Percentiles rank a stretch among this genome's conserved stretches.
These are phyloP conservation scores for Talaromyces sp. DNA, from an alignment of 2,329 filamentous ascomycete genomes.

Conservation along the genomic window DNA sequence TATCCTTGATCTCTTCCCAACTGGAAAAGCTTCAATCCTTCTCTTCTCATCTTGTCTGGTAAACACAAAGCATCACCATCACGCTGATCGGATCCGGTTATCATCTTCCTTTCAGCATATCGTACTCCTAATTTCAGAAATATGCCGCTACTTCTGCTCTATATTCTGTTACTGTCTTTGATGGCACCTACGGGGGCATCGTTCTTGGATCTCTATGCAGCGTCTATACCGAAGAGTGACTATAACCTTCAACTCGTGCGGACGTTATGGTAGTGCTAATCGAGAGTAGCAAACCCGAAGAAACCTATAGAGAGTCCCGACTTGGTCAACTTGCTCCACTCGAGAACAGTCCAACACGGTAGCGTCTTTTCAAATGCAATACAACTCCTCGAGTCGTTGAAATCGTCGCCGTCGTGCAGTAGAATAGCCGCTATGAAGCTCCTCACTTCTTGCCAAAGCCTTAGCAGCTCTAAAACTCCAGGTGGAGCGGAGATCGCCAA, in stretches of 20 bases:
- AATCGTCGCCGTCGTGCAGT: constrained; percentile 48
- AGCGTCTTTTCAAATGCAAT: constrained; percentile 40
- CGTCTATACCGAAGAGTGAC: constrained; percentile 15
- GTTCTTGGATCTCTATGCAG: constrained; percentile 7
- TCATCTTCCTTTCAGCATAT: neutral
- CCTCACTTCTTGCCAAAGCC: constrained; percentile 49
- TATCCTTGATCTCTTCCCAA: neutral
- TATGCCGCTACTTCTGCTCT: neutral
- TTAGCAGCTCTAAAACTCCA: constrained; percentile 34
- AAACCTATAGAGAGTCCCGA: constrained; percentile 21
- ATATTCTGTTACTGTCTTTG: neutral
- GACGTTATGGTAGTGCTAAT: neutral
- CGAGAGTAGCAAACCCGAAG: constrained; percentile 12
- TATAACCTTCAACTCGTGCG: neutral
- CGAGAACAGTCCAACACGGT: constrained; percentile 23
- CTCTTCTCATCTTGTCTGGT: neutral
- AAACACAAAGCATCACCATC: neutral
- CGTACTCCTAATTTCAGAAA: neutral
- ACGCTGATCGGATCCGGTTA: neutral
- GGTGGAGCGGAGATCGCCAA: constrained; percentile 23
- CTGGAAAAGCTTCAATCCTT: neutral
- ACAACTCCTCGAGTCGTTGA: constrained; percentile 41
- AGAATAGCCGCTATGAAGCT: constrained; percentile 49
- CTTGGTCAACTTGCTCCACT: constrained; percentile 25
- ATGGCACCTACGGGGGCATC: neutral